phyloP scores from a whole-genome alignment of 805 yeast species.

The Kluyveromyces dobzhanskii region DNA sequence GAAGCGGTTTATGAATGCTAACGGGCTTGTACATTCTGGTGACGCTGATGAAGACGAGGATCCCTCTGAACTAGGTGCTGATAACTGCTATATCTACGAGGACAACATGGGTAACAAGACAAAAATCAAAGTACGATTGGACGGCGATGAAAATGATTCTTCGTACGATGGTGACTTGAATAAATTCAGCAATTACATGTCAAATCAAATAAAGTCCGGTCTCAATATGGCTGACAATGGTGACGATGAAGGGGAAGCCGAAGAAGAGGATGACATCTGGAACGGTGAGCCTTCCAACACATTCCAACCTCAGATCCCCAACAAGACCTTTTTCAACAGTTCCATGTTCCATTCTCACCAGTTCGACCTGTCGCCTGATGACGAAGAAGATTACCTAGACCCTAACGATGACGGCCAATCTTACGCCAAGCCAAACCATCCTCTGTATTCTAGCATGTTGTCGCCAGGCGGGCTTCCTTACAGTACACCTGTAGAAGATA shows the following conservation, averaged over 20 bases:
- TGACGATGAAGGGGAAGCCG: slow-evolving; percentile 17
- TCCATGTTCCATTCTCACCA: slow-evolving; percentile 34
- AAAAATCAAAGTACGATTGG: slow-evolving; percentile 28
- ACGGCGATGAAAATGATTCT: slow-evolving; percentile 19
- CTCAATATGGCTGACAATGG: slow-evolving; percentile 5
- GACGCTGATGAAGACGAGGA: slow-evolving; percentile 44
- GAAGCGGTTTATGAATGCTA: slow-evolving; percentile 6
- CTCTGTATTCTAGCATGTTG: slow-evolving; percentile 39
- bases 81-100: slow-evolving; percentile 26
- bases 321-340: slow-evolving; percentile 9
- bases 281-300: slow-evolving; percentile 1
- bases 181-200: slow-evolving; percentile 23
- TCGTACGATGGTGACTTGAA: slow-evolving; percentile 18
- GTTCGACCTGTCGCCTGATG: slow-evolving; percentile 37
- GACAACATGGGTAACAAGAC: slow-evolving; percentile 30
- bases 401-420: slow-evolving; percentile 79
- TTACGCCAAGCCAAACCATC: slow-evolving; percentile 53
- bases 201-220: slow-evolving; percentile 18
- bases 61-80: slow-evolving; percentile 36
- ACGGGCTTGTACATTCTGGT: slow-evolving; percentile 23
- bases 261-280: slow-evolving; percentile 15
- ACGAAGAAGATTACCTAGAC: slow-evolving; percentile 65
- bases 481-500: slow-evolving; percentile 8
- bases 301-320: slow-evolving; percentile 4
- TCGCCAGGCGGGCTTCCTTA: slow-evolving; percentile 14